Evolutionary conservation across 2,329 filamentous ascomycete genomes (phyloP), one percentile per base, ranked within the genome.

Genomic region (Aspergillus novoparasiticus): DNA sequence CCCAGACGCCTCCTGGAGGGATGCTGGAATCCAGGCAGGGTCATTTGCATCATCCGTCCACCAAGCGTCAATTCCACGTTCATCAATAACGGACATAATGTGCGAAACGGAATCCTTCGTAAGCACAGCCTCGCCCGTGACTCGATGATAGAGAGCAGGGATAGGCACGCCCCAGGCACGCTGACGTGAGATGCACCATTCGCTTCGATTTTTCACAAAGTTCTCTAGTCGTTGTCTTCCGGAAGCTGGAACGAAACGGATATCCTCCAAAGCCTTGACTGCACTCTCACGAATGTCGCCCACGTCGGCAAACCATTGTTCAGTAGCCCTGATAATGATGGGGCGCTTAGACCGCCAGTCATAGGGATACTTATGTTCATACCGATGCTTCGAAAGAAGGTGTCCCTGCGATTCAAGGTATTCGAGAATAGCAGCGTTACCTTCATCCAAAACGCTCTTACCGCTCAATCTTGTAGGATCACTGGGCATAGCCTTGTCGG

Each of bases 181-280:
- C 78, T 99, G 95, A 53, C 95, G 88, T 6, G 95, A 99, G 70
- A 99, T 97, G 75, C 95, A 99, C 95, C 95, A 99, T 77, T 99
- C 94, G 71, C 88, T 96, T 57, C 95, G 87, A 26, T 92, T 91
- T 72, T 90, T 89, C 34, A 99, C 84, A 72, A 98, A 99, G 75
- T 91, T 93, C 72, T 92, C 87, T 5, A 99, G 83, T 32, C 95
- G 86, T 6, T 86, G 86, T 68, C 86, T 88, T 8, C 94, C 93
- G 30, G 84, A 83, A 50, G 90, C 85, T 0, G 95, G 95, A 16
- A 96, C 83, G 71, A 98, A 99, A 0, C 82, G 83, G 28, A 98
- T 92, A 43, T 86, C 76, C 0, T 88, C 81, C 12, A 99, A 81
- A 10, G 92, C 87, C 19, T 84, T 77, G 28, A 97, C 80, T 0